Conservation (phyloP, 2,329 filamentous ascomycete species). For the Trichoderma sp. region DNA sequence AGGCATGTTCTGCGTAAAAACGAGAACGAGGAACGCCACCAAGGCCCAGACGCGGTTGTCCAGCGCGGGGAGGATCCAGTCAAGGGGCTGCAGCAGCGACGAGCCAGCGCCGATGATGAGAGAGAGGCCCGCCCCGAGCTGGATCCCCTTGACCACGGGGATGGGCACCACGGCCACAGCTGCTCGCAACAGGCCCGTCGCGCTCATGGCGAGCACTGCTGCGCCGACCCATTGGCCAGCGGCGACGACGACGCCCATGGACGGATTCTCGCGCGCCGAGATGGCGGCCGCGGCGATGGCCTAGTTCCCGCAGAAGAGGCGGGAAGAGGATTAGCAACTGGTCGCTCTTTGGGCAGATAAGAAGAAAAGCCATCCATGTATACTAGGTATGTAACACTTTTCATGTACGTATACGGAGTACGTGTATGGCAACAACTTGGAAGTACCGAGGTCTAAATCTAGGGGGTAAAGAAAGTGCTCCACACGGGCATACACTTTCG, state of each 20-base stretch:
- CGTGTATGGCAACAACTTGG: background rate
- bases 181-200: slow-evolving; percentile 74
- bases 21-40: slow-evolving; percentile 67
- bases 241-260: slow-evolving; percentile 64
- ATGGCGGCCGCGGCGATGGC: slow-evolving; percentile 92
- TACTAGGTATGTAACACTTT: background rate
- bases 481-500: background rate
- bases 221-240: slow-evolving; percentile 68
- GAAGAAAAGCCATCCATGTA: background rate
- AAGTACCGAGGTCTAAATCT: background rate
- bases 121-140: slow-evolving; percentile 84
- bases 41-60: slow-evolving; percentile 79
- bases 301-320: slow-evolving; percentile 31
- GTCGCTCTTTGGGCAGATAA: background rate
- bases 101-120: slow-evolving; percentile 74
- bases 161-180: slow-evolving; percentile 73
- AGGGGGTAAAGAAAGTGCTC: background rate
- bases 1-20: slow-evolving; percentile 63
- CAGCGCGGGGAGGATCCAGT: slow-evolving; percentile 64
- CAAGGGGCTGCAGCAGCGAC: slow-evolving; percentile 62
- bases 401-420: background rate
- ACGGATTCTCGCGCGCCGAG: slow-evolving; percentile 53
- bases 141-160: slow-evolving; percentile 90
- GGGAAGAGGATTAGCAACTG: background rate
- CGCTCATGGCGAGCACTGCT: slow-evolving; percentile 71